A percentile compares a stretch with the other conserved stretches of the same genome.
phyloP scores from a whole-genome alignment of 257 asterid species.

The Lithospermum erythrorhizon region DNA sequence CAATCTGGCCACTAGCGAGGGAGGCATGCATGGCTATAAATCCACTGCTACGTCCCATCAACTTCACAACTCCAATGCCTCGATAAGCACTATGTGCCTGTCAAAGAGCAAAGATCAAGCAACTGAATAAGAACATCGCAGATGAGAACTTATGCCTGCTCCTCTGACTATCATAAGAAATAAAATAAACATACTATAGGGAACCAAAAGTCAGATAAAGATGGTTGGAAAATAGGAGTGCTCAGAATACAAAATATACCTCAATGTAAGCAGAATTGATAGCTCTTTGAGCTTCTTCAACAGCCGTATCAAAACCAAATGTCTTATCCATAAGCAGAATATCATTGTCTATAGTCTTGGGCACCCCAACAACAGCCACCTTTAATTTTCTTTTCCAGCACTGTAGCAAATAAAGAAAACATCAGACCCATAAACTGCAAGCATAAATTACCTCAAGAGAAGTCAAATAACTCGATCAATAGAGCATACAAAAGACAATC shows the following conservation, averaged over 20 bases:
- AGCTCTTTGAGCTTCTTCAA: constrained; percentile 98
- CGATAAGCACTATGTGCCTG: constrained; percentile 98
- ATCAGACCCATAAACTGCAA: not conserved
- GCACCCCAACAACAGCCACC: constrained; percentile 90
- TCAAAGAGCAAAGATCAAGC: constrained; percentile 13
- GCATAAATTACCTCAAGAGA: not conserved
- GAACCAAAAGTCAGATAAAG: not conserved
- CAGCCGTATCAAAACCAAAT: constrained; percentile 98
- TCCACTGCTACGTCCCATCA: constrained; percentile 98
- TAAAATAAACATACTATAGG: constrained; percentile 7
- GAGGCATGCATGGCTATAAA: constrained; percentile 97
- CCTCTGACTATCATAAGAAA: too few relatives aligned
- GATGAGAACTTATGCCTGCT: constrained; percentile 5
- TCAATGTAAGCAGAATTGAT: constrained; percentile 84
- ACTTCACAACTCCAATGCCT: constrained; percentile 87
- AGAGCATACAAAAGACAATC: too few relatives aligned
- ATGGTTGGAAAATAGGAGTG: constrained; percentile 1
- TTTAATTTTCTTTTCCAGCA: constrained; percentile 59
- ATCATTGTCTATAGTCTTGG: constrained; percentile 96
- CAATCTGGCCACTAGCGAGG: constrained; percentile 97
- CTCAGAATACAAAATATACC: constrained; percentile 23
- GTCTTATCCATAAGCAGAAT: constrained; percentile 93
- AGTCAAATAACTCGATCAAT: not conserved
- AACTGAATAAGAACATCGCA: not conserved
- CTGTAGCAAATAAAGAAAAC: constrained; percentile 24